These are phyloP conservation scores for Citrullus amarus DNA, from an alignment of 306 rosid genomes.

Conservation along the genomic window DNA sequence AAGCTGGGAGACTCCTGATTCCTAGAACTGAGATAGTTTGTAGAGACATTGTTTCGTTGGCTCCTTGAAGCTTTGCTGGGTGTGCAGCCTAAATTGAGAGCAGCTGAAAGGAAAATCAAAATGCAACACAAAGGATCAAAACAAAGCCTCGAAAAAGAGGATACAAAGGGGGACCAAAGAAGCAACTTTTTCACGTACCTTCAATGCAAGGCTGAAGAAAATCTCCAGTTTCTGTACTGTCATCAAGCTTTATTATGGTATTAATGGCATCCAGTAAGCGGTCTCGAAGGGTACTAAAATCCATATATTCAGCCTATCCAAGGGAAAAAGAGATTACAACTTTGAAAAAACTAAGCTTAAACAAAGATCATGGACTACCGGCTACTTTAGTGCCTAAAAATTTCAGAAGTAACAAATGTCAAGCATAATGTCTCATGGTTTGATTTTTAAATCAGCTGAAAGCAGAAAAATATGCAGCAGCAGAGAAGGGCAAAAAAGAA, in stretches of 20 bases:
- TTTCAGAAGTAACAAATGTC: neutral
- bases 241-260: slow-evolving; percentile 51
- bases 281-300: slow-evolving; percentile 48
- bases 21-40: slow-evolving; percentile 40
- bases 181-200: slow-evolving; percentile 29
- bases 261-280: slow-evolving; percentile 59
- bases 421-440: neutral
- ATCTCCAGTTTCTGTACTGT: slow-evolving; percentile 42
- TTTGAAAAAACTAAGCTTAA: neutral
- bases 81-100: slow-evolving; percentile 61
- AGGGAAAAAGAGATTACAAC: slow-evolving; percentile 6
- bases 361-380: neutral
- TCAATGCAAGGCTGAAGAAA: slow-evolving; percentile 79
- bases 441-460: neutral
- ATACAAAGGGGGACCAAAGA: neutral
- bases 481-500: neutral
- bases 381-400: neutral
- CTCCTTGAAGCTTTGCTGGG: slow-evolving; percentile 50
- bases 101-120: slow-evolving; percentile 33
- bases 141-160: neutral
- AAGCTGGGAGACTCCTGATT: slow-evolving; percentile 8
- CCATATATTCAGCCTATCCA: slow-evolving; percentile 61
- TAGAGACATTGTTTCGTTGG: slow-evolving; percentile 39
- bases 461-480: neutral
- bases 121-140: neutral